Base-by-base conservation (phyloP, 2,329 filamentous ascomycete species). In the Claviceps monticola region DNA sequence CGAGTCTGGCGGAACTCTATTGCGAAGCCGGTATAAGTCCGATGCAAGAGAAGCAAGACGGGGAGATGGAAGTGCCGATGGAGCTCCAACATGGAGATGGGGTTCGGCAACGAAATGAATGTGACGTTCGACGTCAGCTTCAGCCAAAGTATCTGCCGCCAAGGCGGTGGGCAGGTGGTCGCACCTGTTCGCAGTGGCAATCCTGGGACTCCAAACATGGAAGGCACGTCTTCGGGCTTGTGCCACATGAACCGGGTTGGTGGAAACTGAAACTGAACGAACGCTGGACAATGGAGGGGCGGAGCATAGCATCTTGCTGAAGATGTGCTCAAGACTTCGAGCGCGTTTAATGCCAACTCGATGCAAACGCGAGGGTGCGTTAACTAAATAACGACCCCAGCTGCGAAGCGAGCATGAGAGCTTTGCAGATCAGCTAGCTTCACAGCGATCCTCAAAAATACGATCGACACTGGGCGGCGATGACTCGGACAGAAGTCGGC, bases 111-210 rank as follows among this genome's bases (percentile, higher is more conserved):
- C 43, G 36, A 19, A n/a, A 42, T 51, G n/a, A n/a, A 48, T 21
- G 50, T 7, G 47, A 50, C 21, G 17, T 9, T n/a, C 19, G 26
- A 16, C 8, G n/a, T 48, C 19, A 46, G 38, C 37, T 44, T 19
- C 38, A 53, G 52, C 39, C 36, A 17, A 42, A 46, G 29, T 45
- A 53, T n/a, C 39, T 48, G 45, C 52, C 45, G 41, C 19, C 44
- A 23, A 45, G 43, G 34, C 21, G 42, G 38, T 41, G 50, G 47
- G 50, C 47, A 54, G 46, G 47, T 50, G 50, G 50, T 48, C 9
- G 9, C 29, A 50, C 51, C 14, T 50, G 51, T 49, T 39, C n/a
- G 42, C 48, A 45, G 48, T 34, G 46, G 36, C 46, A 45, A 34
- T 16, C 17, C 23, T 29, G 45, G 45, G 13, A n/a, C 11, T 45